Evolutionary conservation across 129 eudicot genomes (phyloP), one percentile per base, ranked within the genome.

Genomic region (Chrysanthemum seticuspe): DNA sequence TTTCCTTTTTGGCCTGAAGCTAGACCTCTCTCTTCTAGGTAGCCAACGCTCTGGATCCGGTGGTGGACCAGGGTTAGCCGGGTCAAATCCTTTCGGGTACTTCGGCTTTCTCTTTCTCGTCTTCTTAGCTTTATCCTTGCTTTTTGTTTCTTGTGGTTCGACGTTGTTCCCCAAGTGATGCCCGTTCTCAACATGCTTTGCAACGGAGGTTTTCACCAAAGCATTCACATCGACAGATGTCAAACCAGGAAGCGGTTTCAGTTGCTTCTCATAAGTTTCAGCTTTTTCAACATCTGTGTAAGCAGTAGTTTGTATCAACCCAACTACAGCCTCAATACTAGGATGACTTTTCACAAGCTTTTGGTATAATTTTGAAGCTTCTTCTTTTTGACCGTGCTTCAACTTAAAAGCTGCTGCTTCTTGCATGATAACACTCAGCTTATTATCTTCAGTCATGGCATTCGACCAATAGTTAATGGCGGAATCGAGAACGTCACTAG

Each of bases 11-110:
- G 97, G 98, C 81, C 96, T 86, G 78, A 73, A 94, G 80, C 89
- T 87, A 15, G 98, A 94, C 67, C 98, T 86, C 81, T 93, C 98
- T 79, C 96, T 79, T 84, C 78, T 89, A 11, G 98, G 98, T 62
- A 93, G 74, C 98, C 97, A 93, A 67, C 97, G 79, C 62, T 89
- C 97, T 3, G 97, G 97, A 65, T 93, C 98, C 3, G 97, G 97
- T 58, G 87, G 91, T n/a, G 96, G 98, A 19, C 96, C 96, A 0
- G 98, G 98, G 60, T 92, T 89, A 18, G 91, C 89, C 8, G 94
- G 97, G 81, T 92, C 96, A 21, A 87, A 92, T 8, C 96, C 94
- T 79, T 92, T 92, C 9, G 97, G 97, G 78, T 92, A 92, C 86
- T 27, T 89, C 4, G 98, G 95, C 80, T 92, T 92, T 78, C 98